These are phyloP conservation scores for Talaromyces adpressus DNA, from an alignment of 495 filamentous ascomycete genomes.

Conservation along the genomic window DNA sequence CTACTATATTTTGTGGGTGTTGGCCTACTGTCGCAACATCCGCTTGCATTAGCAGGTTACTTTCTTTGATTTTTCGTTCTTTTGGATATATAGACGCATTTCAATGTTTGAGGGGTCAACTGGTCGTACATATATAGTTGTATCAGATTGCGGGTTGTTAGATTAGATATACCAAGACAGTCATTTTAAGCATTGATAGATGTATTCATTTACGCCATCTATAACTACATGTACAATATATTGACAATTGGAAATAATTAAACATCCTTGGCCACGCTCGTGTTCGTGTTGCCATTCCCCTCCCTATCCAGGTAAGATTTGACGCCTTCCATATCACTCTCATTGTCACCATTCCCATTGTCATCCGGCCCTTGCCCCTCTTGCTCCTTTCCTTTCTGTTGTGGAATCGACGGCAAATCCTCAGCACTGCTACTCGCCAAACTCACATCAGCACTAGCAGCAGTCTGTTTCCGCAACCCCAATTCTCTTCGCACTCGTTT, in stretches of 20 bases:
- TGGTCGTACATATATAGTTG: not conserved
- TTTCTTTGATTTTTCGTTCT: not conserved
- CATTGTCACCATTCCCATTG: slow-evolving; percentile 13
- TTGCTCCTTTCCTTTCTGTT: slow-evolving; percentile 8
- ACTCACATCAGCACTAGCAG: slow-evolving; percentile 56
- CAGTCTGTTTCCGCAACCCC: slow-evolving; percentile 55
- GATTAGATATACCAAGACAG: not conserved
- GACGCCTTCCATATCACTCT: slow-evolving; percentile 20
- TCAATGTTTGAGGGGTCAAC: too few relatives aligned
- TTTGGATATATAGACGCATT: not conserved
- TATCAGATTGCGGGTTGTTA: not conserved
- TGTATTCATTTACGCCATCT: not conserved
- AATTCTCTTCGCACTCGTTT: slow-evolving; percentile 44
- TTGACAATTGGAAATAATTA: not conserved
- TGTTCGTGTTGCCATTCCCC: slow-evolving; percentile 4
- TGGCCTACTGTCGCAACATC: not conserved
- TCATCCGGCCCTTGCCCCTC: not conserved
- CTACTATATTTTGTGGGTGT: not conserved
- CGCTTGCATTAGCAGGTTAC: not conserved
- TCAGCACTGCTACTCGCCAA: slow-evolving; percentile 58
- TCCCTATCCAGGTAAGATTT: slow-evolving; percentile 16
- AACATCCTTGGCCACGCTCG: slow-evolving; percentile 1
- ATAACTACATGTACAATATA: not conserved
- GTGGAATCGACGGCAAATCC: slow-evolving; percentile 27
- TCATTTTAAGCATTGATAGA: not conserved